phyloP scores from a whole-genome alignment of 257 asterid genomes.

The Solanum medicagineum region DNA sequence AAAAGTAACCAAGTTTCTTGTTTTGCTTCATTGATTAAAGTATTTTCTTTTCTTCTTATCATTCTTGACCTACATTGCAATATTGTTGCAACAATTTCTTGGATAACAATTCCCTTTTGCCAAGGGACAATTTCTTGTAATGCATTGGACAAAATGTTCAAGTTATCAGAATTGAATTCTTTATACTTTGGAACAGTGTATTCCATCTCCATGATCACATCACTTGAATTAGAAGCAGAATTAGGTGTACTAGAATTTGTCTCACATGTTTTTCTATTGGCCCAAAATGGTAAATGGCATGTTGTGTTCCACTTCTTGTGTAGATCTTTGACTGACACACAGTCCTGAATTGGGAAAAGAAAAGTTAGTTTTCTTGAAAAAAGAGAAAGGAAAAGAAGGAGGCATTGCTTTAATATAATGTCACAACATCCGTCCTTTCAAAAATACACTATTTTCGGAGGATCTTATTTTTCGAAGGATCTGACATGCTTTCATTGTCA shows the following conservation, averaged over 20 bases:
- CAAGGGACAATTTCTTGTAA: conserved; percentile 54
- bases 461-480: too few species aligned
- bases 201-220: not conserved
- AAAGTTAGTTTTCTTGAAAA: not conserved
- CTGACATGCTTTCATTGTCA: rapidly evolving
- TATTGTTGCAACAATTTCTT: conserved; percentile 47
- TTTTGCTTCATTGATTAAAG: not conserved
- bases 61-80: conserved; percentile 71
- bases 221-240: not conserved
- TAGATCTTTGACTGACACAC: not conserved
- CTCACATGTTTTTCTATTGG: not conserved
- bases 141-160: conserved; percentile 48
- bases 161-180: conserved; percentile 34
- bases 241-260: not conserved
- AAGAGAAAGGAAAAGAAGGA: not conserved
- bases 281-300: not conserved
- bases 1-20: conserved; percentile 75
- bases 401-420: not conserved
- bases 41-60: conserved; percentile 24
- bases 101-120: conserved; percentile 32
- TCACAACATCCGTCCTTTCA: not conserved
- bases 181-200: not conserved
- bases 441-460: not conserved
- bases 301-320: not conserved
- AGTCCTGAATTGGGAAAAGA: not conserved